Evolutionary conservation across 1,284 basidiomycete species (phyloP).

Genomic region (Clitocybe nebularis): DNA sequence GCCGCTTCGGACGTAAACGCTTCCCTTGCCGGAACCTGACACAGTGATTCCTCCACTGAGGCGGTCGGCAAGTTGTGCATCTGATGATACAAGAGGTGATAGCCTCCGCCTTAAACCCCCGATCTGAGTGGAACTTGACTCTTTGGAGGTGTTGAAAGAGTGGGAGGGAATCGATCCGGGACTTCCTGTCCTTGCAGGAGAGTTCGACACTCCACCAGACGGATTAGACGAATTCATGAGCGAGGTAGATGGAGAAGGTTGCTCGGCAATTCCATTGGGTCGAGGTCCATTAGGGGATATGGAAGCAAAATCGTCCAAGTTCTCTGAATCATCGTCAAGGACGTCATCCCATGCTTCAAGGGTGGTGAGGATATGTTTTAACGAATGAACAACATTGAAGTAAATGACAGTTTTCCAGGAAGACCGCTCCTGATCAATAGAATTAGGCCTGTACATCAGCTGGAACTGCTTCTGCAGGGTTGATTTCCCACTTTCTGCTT

Average conservation of each 20-base stretch:
- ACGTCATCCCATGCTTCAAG: conserved; percentile 65
- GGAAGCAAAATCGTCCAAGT: conserved; percentile 24
- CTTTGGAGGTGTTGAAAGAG: conserved; percentile 23
- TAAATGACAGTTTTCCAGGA: conserved; percentile 83
- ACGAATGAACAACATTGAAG: conserved; percentile 75
- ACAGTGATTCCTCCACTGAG: conserved; percentile 69
- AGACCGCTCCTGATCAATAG: conserved; percentile 69
- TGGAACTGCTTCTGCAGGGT: conserved; percentile 84
- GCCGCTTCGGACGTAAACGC: conserved; percentile 71
- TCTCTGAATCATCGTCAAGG: conserved; percentile 45
- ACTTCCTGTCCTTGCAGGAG: conserved; percentile 21
- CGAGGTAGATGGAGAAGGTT: conserved; percentile 34
- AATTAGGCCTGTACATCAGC: conserved; percentile 75
- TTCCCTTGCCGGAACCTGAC: conserved; percentile 67
- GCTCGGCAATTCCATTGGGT: conserved; percentile 29
- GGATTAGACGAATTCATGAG: conserved; percentile 23
- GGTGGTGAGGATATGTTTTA: conserved; percentile 69
- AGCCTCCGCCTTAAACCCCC: conserved; percentile 56
- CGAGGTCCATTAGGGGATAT: conserved; percentile 23
- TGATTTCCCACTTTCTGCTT: conserved; percentile 81
- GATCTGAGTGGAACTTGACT: conserved; percentile 37
- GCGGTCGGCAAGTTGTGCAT: conserved; percentile 60
- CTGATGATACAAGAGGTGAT: conserved; percentile 55
- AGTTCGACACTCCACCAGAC: conserved; percentile 22
- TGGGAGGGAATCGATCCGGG: conserved; percentile 18